These are phyloP conservation scores for Pinus albicaulis DNA, from an alignment of 75 land plant species.

Conservation along the genomic window DNA sequence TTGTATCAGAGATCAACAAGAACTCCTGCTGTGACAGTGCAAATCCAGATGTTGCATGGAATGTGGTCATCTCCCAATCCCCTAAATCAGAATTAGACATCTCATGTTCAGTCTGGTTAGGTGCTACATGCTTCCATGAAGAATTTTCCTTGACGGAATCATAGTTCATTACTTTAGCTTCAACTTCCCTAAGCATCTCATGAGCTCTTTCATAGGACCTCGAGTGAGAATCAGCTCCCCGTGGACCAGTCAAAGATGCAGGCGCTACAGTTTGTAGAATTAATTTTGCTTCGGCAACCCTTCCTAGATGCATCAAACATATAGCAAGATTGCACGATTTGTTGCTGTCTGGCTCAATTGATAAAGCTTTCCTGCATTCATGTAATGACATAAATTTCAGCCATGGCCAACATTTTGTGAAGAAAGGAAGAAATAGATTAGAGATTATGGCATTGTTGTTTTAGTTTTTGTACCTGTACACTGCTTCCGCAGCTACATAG, in stretches of 20 bases:
- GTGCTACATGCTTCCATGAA: conserved; percentile 16
- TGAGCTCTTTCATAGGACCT: conserved; percentile 96
- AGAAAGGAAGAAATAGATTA: not conserved
- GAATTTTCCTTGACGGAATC: conserved; percentile 59
- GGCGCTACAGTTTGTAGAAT: conserved; percentile 69
- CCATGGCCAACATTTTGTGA: not conserved
- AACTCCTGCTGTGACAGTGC: not conserved
- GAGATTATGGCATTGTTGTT: not conserved
- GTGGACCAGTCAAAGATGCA: conserved; percentile 59
- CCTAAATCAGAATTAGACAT: conserved; percentile 21
- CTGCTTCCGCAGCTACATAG: conserved; percentile 87
- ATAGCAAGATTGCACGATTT: conserved; percentile 98
- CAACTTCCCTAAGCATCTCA: conserved; percentile 91
- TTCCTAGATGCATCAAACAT: conserved; percentile 95
- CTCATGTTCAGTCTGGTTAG: conserved; percentile 15
- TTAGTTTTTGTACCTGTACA: conserved; percentile 35
- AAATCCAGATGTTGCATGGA: not conserved
- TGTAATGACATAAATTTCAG: not conserved
- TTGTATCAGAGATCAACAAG: no score
- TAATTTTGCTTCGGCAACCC: conserved; percentile 77
- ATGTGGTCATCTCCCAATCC: not conserved
- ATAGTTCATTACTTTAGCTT: conserved; percentile 19
- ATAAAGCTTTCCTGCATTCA: conserved; percentile 54
- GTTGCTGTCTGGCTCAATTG: conserved; percentile 92
- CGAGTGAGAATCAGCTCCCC: conserved; percentile 91